Evolutionary conservation across 2,329 filamentous ascomycete species (phyloP).

Genomic region (Penicillium sp.): DNA sequence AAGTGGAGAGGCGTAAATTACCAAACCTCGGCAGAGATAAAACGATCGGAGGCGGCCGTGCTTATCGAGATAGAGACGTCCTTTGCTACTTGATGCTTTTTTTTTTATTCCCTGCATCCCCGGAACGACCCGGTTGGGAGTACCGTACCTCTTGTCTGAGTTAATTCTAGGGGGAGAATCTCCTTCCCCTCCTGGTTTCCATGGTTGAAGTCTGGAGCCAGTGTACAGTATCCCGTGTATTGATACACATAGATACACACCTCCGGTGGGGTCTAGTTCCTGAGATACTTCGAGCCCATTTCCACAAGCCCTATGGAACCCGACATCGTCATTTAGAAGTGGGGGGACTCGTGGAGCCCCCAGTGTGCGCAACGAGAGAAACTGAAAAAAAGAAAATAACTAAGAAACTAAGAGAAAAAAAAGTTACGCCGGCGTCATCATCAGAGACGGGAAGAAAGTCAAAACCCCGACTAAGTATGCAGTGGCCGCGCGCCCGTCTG

Average conservation of each 20-base stretch:
- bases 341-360: neutral
- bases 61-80: neutral
- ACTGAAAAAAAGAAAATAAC: constrained; percentile 7
- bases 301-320: neutral
- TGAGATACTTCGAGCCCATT: neutral
- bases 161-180: no score
- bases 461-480: neutral
- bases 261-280: neutral
- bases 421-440: constrained; percentile 17
- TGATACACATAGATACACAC: neutral
- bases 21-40: neutral
- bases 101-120: neutral
- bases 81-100: neutral
- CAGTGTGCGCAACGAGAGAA: neutral
- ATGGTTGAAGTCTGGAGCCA: neutral
- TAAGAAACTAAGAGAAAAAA: constrained; percentile 4
- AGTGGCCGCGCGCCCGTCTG: neutral
- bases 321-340: neutral
- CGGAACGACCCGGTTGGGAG: constrained; percentile 11
- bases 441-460: constrained; percentile 12
- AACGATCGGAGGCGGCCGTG: constrained; percentile 5
- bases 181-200: neutral
- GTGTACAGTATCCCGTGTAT: no score
- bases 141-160: no score
- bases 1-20: neutral